phyloP scores from a whole-genome alignment of 2,329 filamentous ascomycete species.

The Truncatella angustata region DNA sequence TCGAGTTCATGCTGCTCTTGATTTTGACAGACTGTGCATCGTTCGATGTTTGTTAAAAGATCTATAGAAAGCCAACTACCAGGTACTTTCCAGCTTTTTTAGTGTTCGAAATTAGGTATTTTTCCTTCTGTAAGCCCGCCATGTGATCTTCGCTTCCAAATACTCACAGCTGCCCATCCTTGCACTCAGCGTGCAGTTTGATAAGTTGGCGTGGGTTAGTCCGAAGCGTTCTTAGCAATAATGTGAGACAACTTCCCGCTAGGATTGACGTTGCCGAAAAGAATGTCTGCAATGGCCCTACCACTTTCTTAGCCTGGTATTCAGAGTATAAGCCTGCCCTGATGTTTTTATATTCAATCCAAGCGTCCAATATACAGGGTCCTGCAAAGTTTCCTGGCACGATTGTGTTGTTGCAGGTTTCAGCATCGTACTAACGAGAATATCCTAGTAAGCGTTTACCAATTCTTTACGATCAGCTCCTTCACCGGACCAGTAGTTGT shows the following conservation, averaged over 20 bases:
- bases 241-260: conserved; percentile 58
- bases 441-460: conserved; percentile 34
- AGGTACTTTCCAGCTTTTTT: too few relatives aligned
- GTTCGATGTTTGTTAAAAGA: too few relatives aligned
- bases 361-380: conserved; percentile 56
- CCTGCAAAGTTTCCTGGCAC: conserved; percentile 65
- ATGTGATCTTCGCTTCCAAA: too few relatives aligned
- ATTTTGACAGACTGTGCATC: too few relatives aligned
- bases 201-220: conserved; percentile 45
- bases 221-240: conserved; percentile 45
- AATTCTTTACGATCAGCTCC: not conserved
- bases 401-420: conserved; percentile 65
- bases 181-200: too few relatives aligned
- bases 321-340: conserved; percentile 60
- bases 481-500: conserved; percentile 2
- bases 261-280: conserved; percentile 60
- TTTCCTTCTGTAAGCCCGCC: too few relatives aligned
- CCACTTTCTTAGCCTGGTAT: conserved; percentile 62
- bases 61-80: too few relatives aligned
- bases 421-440: conserved; percentile 59
- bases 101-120: too few relatives aligned
- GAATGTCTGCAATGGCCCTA: conserved; percentile 57
- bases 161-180: too few relatives aligned
- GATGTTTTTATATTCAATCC: conserved; percentile 56
- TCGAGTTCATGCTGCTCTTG: too few relatives aligned